A percentile compares a stretch with the other conserved stretches of the same genome.
These are phyloP conservation scores for Ceratocystiopsis minuta DNA, from an alignment of 2,329 filamentous ascomycete species.

Conservation along the genomic window DNA sequence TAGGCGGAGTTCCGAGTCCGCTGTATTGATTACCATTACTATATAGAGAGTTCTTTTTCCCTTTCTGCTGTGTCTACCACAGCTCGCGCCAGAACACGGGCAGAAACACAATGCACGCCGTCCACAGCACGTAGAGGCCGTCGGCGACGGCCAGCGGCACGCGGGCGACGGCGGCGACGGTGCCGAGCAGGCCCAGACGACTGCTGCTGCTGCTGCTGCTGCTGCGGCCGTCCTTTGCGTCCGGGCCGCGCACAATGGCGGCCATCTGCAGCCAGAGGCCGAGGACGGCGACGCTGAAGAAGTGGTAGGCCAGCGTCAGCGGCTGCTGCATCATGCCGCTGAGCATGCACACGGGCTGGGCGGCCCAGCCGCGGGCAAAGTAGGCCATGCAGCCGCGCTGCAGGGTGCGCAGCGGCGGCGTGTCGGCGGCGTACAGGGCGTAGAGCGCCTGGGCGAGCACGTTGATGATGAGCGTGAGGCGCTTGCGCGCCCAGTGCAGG, in stretches of 20 bases:
- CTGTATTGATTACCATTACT: too few species aligned
- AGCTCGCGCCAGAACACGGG: constrained; percentile 47
- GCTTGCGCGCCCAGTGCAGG: constrained; percentile 82
- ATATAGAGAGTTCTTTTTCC: too few species aligned
- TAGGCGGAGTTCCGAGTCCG: constrained; percentile 2
- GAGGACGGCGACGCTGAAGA: constrained; percentile 80
- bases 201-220: constrained; percentile 11
- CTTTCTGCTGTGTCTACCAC: constrained; percentile 1
- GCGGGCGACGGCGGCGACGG: constrained; percentile 46
- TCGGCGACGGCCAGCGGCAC: constrained; percentile 48
- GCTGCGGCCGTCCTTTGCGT: constrained; percentile 2
- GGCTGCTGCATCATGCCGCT: constrained; percentile 67
- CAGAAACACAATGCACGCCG: constrained; percentile 64
- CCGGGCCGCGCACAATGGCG: constrained; percentile 18
- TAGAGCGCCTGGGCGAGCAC: constrained; percentile 95
- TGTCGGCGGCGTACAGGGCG: constrained; percentile 72
- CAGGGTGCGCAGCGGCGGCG: constrained; percentile 57
- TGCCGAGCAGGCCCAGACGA: neutral
- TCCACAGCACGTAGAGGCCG: constrained; percentile 56
- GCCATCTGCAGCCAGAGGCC: constrained; percentile 51
- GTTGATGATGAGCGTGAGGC: constrained; percentile 75
- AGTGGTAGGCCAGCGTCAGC: constrained; percentile 68
- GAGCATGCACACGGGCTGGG: constrained; percentile 66
- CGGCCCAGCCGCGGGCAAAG: constrained; percentile 59
- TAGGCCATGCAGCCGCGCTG: constrained; percentile 87